Percentiles rank a stretch among this genome's conserved stretches.
phyloP scores from a whole-genome alignment of 202 grass and related monocot species.

The Tripidium arundinaceum region DNA sequence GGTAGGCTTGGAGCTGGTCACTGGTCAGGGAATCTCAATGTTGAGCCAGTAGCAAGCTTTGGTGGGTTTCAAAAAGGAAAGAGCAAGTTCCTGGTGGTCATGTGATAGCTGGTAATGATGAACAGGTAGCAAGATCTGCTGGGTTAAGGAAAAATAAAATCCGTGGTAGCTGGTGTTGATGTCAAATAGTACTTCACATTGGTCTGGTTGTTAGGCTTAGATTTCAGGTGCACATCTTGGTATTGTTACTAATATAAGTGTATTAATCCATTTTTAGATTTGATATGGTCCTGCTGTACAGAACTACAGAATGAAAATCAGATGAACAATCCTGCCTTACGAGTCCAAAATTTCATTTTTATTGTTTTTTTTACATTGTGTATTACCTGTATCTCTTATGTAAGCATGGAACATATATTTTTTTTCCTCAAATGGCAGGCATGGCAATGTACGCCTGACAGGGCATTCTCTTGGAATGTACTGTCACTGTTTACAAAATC shows the following conservation, averaged over 20 bases:
- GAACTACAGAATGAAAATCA: background rate
- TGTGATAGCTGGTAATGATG: background rate
- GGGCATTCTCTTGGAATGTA: constrained; percentile 78
- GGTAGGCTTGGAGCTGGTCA: too few relatives aligned
- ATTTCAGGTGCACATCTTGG: too few relatives aligned
- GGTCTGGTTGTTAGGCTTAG: too few relatives aligned
- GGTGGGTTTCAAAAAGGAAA: background rate
- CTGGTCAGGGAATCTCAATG: too few relatives aligned
- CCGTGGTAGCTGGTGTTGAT: background rate
- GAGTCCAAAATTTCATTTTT: background rate
- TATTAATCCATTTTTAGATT: too few relatives aligned
- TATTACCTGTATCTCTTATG: too few relatives aligned
- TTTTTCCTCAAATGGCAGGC: constrained; percentile 47
- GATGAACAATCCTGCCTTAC: background rate
- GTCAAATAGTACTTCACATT: too few relatives aligned
- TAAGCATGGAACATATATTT: too few relatives aligned
- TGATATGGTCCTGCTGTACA: too few relatives aligned
- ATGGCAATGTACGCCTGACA: constrained; percentile 80
- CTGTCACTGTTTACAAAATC: constrained; percentile 90
- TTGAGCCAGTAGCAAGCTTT: too few relatives aligned
- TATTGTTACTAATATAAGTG: too few relatives aligned
- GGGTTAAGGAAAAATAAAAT: background rate
- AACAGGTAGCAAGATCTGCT: background rate
- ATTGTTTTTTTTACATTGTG: background rate
- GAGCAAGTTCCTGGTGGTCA: background rate